These are phyloP conservation scores for Thelonectria rubi DNA, from an alignment of 2,329 filamentous ascomycete genomes.

Conservation along the genomic window DNA sequence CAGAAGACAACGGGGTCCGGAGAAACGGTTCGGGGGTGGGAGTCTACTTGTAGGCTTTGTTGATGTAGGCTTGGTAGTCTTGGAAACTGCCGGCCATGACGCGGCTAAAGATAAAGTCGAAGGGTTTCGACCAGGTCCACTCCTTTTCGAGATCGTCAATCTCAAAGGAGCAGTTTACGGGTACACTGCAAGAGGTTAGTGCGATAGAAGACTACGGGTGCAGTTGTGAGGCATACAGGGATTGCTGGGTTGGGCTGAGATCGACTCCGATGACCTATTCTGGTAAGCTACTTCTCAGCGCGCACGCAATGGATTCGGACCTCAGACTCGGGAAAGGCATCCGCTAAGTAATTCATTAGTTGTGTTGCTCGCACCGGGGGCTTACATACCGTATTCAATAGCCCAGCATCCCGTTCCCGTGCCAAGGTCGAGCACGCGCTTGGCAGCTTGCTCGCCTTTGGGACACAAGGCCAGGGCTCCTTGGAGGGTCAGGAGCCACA, in stretches of 20 bases:
- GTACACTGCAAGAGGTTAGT: neutral
- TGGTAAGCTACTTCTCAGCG: neutral
- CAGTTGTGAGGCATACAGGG: neutral
- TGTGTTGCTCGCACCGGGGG: neutral
- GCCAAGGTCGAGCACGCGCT: slow-evolving; percentile 19
- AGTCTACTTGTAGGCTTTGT: slow-evolving; percentile 12
- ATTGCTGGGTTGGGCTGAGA: slow-evolving; percentile 17
- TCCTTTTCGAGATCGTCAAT: slow-evolving; percentile 24
- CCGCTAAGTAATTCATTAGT: slow-evolving; percentile 5
- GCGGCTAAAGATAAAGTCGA: slow-evolving; percentile 30
- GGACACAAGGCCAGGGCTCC: slow-evolving; percentile 14
- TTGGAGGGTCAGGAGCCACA: slow-evolving; percentile 11
- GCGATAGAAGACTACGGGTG: neutral
- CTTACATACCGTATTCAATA: slow-evolving; percentile 17
- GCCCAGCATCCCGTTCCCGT: slow-evolving; percentile 27
- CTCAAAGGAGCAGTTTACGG: slow-evolving; percentile 22
- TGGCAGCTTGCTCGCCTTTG: slow-evolving; percentile 10
- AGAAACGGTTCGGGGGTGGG: too few species aligned
- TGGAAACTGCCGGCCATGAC: slow-evolving; percentile 29
- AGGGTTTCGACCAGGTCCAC: slow-evolving; percentile 24
- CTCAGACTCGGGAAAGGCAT: neutral
- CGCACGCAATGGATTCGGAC: neutral
- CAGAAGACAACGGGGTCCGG: too few species aligned
- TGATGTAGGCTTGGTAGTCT: slow-evolving; percentile 13
- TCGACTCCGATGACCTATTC: slow-evolving; percentile 23